Evolutionary conservation across 2,329 filamentous ascomycete species (phyloP).

Genomic region (Pyrenophora teres): DNA sequence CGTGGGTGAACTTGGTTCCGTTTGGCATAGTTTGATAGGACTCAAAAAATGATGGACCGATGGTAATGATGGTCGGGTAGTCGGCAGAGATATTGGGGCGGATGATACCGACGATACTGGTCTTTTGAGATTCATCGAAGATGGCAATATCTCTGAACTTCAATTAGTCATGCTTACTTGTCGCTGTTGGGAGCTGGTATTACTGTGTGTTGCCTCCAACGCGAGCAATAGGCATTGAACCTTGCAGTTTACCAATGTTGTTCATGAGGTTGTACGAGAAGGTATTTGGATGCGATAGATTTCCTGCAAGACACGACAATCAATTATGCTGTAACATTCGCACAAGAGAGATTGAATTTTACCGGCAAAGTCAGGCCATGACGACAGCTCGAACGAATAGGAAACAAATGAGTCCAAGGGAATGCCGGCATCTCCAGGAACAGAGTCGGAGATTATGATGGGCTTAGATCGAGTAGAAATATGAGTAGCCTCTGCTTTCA

Average conservation of each 20-base stretch:
- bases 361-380: conserved; percentile 11
- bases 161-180: conserved; percentile 54
- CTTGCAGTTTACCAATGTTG: conserved; percentile 59
- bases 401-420: conserved; percentile 8
- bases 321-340: neutral
- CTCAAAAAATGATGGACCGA: conserved; percentile 67
- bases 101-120: conserved; percentile 55
- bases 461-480: neutral
- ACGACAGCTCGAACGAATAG: conserved; percentile 7
- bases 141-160: conserved; percentile 37
- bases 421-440: conserved; percentile 1
- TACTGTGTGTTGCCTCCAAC: conserved; percentile 70
- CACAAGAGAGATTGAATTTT: neutral
- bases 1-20: conserved; percentile 61
- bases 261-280: conserved; percentile 65
- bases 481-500: conserved; percentile 1
- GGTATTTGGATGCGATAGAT: conserved; percentile 59
- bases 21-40: conserved; percentile 61
- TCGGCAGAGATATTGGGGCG: conserved; percentile 57
- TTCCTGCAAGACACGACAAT: conserved; percentile 43
- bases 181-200: conserved; percentile 55
- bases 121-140: conserved; percentile 5
- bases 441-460: neutral
- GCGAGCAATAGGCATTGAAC: conserved; percentile 63
- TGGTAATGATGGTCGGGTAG: conserved; percentile 64